Evolutionary conservation across 139 green algal species (phyloP).

Genomic region (Picochlorum sp.): DNA sequence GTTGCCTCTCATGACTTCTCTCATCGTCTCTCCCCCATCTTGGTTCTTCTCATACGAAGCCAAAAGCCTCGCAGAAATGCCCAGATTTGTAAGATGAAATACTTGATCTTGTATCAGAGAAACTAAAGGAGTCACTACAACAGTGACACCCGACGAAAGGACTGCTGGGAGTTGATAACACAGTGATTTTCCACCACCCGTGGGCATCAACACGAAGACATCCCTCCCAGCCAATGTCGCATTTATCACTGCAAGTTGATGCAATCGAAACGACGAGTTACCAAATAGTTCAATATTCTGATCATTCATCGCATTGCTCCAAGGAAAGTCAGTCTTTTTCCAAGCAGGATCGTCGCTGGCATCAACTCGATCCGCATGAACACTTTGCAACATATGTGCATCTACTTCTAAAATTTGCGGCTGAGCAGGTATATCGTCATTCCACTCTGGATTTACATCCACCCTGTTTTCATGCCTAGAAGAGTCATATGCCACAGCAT

Average conservation of each 20-base stretch:
- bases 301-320: constrained; percentile 18
- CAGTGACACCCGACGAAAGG: constrained; percentile 41
- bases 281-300: constrained; percentile 45
- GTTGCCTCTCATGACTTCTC: not conserved
- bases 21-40: not conserved
- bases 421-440: no score
- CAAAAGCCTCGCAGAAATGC: constrained; percentile 25
- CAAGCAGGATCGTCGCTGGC: constrained; percentile 4
- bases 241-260: constrained; percentile 68
- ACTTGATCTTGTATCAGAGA: constrained; percentile 83
- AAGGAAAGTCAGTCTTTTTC: constrained; percentile 22
- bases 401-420: not conserved
- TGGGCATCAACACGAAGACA: constrained; percentile 85
- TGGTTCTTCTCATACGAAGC: constrained; percentile 10
- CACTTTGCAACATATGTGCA: not conserved
- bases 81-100: constrained; percentile 43
- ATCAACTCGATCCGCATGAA: not conserved
- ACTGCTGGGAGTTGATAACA: constrained; percentile 74
- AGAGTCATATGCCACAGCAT: no score
- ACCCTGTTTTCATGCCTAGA: no score
- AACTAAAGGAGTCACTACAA: constrained; percentile 66
- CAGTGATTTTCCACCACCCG: constrained; percentile 60
- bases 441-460: not conserved
- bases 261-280: constrained; percentile 52
- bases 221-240: constrained; percentile 54